Conservation (phyloP, 73 alveolate genomes). For the Symbiodinium pilosum region DNA sequence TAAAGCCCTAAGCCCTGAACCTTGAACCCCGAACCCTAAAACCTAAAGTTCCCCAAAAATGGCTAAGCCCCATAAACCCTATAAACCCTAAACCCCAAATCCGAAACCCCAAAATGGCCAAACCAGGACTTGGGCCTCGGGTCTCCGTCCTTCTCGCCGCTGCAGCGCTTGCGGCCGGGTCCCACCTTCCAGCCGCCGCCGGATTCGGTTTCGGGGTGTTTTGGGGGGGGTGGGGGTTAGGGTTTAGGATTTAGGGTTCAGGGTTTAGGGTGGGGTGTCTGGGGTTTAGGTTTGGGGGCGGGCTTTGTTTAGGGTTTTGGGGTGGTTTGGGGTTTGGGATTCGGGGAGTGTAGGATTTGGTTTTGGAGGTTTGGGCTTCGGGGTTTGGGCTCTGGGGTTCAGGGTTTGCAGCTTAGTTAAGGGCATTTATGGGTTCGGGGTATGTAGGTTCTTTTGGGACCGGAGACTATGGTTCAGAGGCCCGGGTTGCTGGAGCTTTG, state of each 20-base stretch:
- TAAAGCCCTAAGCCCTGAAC: neutral
- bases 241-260: neutral
- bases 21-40: neutral
- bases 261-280: too few relatives aligned
- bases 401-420: neutral
- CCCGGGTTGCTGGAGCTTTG: too few relatives aligned
- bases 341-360: neutral
- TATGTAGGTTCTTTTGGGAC: too few relatives aligned
- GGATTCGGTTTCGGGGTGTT: neutral
- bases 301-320: too few relatives aligned
- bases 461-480: too few relatives aligned
- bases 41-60: too few relatives aligned
- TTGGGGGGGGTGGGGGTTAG: neutral
- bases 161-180: constrained; percentile 86
- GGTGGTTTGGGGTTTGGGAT: neutral
- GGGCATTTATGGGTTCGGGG: too few relatives aligned
- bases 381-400: neutral
- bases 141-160: constrained; percentile 37
- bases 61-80: too few relatives aligned
- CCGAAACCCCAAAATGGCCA: neutral
- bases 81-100: neutral
- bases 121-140: neutral
- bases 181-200: constrained; percentile 77
- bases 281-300: neutral
- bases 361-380: neutral